A percentile compares a stretch with the other conserved stretches of the same genome.
These are phyloP conservation scores for Pythium aquatile DNA, from an alignment of 352 stramenopile species.

Conservation along the genomic window DNA sequence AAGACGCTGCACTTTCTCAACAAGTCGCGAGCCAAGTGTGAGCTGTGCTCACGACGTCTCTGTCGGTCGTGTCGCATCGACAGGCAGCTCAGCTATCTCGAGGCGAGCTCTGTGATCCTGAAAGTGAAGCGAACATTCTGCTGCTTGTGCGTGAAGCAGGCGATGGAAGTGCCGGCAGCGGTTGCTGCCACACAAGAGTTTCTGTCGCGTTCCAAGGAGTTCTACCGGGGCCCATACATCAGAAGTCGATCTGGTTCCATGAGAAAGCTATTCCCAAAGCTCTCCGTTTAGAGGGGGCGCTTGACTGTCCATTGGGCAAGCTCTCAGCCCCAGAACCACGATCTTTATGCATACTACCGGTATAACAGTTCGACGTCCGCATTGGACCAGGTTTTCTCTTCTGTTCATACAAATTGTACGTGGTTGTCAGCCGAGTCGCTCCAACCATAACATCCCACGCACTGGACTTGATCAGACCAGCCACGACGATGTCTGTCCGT, in stretches of 20 bases:
- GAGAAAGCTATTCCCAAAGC: neutral
- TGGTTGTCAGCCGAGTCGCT: too few relatives aligned
- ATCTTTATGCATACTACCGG: too few relatives aligned
- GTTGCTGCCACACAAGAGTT: slow-evolving; percentile 7
- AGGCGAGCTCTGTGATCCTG: neutral
- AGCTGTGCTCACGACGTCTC: slow-evolving; percentile 9
- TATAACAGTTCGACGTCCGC: too few relatives aligned
- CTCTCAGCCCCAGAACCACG: neutral
- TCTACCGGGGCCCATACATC: neutral
- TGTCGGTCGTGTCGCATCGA: slow-evolving; percentile 13
- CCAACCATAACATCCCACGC: neutral
- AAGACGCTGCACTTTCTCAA: slow-evolving; percentile 16
- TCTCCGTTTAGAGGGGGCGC: neutral
- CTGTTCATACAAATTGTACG: neutral
- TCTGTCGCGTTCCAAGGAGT: neutral
- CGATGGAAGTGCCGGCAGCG: slow-evolving; percentile 1
- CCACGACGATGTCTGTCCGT: neutral
- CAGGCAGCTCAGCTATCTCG: slow-evolving; percentile 14
- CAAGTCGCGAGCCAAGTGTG: slow-evolving; percentile 17
- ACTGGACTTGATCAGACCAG: slow-evolving; percentile 3
- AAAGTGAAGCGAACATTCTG: slow-evolving; percentile 12
- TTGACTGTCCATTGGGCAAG: neutral
- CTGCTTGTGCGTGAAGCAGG: slow-evolving; percentile 8
- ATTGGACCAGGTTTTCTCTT: too few relatives aligned
- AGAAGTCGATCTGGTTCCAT: neutral